A percentile compares a stretch with the other conserved stretches of the same genome.
Evolutionary conservation across 176 grass and related monocot genomes (phyloP).

Genomic region (Tillandsia fasciculata): DNA sequence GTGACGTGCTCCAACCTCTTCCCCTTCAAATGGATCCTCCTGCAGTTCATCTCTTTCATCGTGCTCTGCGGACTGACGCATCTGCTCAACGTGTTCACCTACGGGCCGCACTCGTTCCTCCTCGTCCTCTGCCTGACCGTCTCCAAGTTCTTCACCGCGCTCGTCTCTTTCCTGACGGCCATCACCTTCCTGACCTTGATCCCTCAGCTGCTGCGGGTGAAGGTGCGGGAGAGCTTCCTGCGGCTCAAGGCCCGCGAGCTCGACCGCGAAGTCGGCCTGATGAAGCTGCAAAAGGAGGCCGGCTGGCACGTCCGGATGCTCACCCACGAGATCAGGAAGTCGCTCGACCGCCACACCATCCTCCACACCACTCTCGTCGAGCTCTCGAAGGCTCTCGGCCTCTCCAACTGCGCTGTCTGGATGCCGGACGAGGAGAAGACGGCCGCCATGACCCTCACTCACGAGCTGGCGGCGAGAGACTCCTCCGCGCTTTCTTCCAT

Average conservation of each 20-base stretch:
- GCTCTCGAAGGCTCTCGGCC: conserved; percentile 71
- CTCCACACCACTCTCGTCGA: conserved; percentile 92
- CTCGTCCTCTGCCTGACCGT: conserved; percentile 63
- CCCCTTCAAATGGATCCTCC: conserved; percentile 89
- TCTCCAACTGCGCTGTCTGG: conserved; percentile 87
- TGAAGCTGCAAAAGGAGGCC: conserved; percentile 82
- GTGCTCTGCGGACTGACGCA: conserved; percentile 93
- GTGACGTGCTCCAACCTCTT: conserved; percentile 64
- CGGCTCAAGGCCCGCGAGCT: conserved; percentile 76
- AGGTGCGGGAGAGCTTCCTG: conserved; percentile 84
- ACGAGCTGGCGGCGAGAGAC: conserved; percentile 38
- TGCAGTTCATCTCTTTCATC: conserved; percentile 90
- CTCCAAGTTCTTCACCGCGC: conserved; percentile 86
- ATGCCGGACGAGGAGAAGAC: conserved; percentile 42
- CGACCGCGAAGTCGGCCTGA: conserved; percentile 66
- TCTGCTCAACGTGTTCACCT: conserved; percentile 81
- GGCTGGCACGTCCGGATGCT: conserved; percentile 96
- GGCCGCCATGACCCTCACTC: conserved; percentile 49
- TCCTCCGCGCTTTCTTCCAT: conserved; percentile 22
- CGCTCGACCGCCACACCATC: conserved; percentile 78
- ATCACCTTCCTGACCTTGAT: conserved; percentile 93
- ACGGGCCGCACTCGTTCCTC: conserved; percentile 78
- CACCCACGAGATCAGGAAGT: conserved; percentile 83
- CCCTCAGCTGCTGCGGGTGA: conserved; percentile 87
- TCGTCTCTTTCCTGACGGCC: conserved; percentile 85